Evolutionary conservation across 2,329 filamentous ascomycete species (phyloP).

Genomic region (Botrytis galanthina): DNA sequence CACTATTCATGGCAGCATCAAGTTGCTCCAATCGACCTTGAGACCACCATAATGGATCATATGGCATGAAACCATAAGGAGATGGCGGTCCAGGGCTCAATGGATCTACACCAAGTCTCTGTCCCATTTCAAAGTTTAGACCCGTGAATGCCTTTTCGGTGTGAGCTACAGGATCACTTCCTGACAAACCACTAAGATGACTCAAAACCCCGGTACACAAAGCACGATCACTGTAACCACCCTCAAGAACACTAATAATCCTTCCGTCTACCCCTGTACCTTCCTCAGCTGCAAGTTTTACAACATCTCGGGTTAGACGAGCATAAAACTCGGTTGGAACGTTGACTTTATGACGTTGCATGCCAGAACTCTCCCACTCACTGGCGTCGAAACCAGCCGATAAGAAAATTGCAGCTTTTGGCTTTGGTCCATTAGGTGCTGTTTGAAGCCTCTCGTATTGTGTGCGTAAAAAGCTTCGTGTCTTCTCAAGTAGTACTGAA

Average conservation of each 20-base stretch:
- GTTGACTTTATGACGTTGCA: constrained; percentile 95
- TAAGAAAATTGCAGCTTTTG: constrained; percentile 87
- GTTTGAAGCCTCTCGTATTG: constrained; percentile 66
- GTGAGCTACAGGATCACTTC: constrained; percentile 46
- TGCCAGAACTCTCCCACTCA: constrained; percentile 86
- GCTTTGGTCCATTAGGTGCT: constrained; percentile 55
- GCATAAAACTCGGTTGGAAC: constrained; percentile 97
- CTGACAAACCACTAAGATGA: constrained; percentile 80
- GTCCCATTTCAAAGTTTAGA: constrained; percentile 58
- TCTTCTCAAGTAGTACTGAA: constrained; percentile 72
- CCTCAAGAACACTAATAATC: constrained; percentile 90
- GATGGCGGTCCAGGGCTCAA: constrained; percentile 19
- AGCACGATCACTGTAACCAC: constrained; percentile 92
- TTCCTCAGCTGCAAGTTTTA: constrained; percentile 77
- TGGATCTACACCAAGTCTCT: constrained; percentile 44
- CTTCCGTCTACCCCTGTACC: constrained; percentile 75
- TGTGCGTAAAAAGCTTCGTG: constrained; percentile 68
- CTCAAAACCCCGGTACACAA: constrained; percentile 85
- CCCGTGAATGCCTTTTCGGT: constrained; percentile 44
- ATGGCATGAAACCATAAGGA: constrained; percentile 41
- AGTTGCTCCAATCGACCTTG: constrained; percentile 63
- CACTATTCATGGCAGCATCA: constrained; percentile 56
- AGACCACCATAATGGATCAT: constrained; percentile 74
- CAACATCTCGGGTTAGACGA: constrained; percentile 80
- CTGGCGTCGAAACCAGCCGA: constrained; percentile 97